phyloP scores from a whole-genome alignment of 2,329 filamentous ascomycete species.

The Cercospora sesami region DNA sequence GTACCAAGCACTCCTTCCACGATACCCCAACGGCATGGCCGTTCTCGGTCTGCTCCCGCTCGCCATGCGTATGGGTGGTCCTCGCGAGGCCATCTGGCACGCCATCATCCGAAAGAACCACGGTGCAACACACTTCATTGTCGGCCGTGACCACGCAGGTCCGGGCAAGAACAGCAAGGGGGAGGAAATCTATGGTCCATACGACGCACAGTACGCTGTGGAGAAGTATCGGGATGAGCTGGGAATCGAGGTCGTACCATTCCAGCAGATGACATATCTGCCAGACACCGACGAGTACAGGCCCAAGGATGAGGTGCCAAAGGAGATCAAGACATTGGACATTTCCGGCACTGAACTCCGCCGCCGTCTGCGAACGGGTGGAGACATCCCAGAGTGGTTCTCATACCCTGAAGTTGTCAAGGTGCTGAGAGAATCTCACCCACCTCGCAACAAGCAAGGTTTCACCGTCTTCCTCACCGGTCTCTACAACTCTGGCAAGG shows the following conservation, averaged over 20 bases:
- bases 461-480: conserved; percentile 99
- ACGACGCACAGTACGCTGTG: conserved; percentile 93
- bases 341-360: conserved; percentile 74
- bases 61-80: conserved; percentile 98
- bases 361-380: conserved; percentile 82
- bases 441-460: conserved; percentile 83
- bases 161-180: conserved; percentile 98
- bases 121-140: conserved; percentile 98
- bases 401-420: conserved; percentile 98
- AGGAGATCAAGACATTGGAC: conserved; percentile 72
- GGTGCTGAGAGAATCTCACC: conserved; percentile 94
- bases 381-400: conserved; percentile 98
- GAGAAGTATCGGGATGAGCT: conserved; percentile 97
- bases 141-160: conserved; percentile 95
- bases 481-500: conserved; percentile 95
- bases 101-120: conserved; percentile 99
- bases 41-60: conserved; percentile 91
- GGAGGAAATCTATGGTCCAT: conserved; percentile 95
- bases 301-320: conserved; percentile 83
- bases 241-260: conserved; percentile 96
- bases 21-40: conserved; percentile 99
- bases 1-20: conserved; percentile 92
- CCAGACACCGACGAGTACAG: conserved; percentile 96
- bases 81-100: conserved; percentile 98
- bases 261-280: conserved; percentile 99